These are phyloP conservation scores for Ceratobasidium sp. DNA, from an alignment of 1,284 basidiomycete species.

Conservation along the genomic window DNA sequence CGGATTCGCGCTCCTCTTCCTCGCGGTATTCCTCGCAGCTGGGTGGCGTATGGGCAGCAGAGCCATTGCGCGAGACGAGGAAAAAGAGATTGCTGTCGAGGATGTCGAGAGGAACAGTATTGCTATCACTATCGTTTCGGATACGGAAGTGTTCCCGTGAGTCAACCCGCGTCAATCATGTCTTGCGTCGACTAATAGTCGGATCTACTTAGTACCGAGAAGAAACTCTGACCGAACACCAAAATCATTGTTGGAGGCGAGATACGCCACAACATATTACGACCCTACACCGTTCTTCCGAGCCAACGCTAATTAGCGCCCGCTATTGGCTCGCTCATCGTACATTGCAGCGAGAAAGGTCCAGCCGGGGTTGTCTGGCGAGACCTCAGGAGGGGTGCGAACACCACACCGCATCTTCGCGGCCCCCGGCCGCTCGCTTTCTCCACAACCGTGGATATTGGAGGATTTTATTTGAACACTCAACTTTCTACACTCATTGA, in stretches of 20 bases:
- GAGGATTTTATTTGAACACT: background rate
- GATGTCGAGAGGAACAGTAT: constrained; percentile 27
- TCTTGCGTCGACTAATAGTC: background rate
- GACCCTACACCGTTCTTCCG: background rate
- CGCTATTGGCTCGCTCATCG: background rate
- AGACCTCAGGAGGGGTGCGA: too few relatives aligned
- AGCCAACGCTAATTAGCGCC: too few relatives aligned
- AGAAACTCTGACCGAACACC: background rate
- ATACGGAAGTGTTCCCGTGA: constrained; percentile 32
- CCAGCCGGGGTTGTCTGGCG: too few relatives aligned
- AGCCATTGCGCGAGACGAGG: constrained; percentile 13
- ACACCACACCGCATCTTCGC: too few relatives aligned
- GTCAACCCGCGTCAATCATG: background rate
- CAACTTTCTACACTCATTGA: background rate
- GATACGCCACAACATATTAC: too few relatives aligned
- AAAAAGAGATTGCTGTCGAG: constrained; percentile 4
- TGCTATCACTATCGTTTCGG: constrained; percentile 20
- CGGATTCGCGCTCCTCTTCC: constrained; percentile 8
- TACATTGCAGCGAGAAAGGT: background rate
- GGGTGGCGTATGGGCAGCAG: constrained; percentile 25
- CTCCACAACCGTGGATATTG: background rate
- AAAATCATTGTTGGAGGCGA: background rate
- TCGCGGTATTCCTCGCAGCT: constrained; percentile 3
- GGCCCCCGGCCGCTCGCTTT: too few relatives aligned
- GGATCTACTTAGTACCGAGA: constrained; percentile 16